Conservation (phyloP, 768 basidiomycete genomes). For the Fistulinella prunicolor region DNA sequence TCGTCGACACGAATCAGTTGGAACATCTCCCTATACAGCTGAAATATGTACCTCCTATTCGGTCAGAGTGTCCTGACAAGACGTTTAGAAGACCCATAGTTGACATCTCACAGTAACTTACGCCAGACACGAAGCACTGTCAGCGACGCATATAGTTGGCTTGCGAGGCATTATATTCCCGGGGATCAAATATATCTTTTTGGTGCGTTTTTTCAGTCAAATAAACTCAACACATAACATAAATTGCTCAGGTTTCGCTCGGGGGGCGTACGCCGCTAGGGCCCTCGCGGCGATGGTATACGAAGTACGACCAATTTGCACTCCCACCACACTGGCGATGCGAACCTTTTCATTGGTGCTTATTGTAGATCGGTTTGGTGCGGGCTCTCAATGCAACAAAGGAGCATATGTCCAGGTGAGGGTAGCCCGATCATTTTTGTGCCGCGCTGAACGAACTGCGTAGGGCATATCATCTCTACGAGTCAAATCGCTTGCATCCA, state of each 20-base stretch:
- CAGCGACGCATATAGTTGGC: constrained; percentile 30
- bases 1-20: too few species aligned
- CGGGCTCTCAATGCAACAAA: constrained; percentile 28
- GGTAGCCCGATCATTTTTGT: background rate
- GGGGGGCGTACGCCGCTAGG: constrained; percentile 42
- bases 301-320: constrained; percentile 30
- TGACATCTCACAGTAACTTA: too few species aligned
- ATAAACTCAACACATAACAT: too few species aligned
- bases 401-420: constrained; percentile 19
- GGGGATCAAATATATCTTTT: constrained; percentile 37
- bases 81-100: too few species aligned
- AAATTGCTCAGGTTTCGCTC: constrained; percentile 35
- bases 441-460: background rate
- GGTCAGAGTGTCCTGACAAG: too few species aligned
- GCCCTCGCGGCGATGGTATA: constrained; percentile 42
- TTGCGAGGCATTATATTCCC: constrained; percentile 28
- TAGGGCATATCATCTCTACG: constrained; percentile 22
- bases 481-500: constrained; percentile 16
- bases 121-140: too few species aligned
- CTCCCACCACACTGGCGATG: too few species aligned
- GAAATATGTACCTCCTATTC: too few species aligned
- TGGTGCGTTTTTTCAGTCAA: constrained; percentile 17
- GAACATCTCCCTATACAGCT: too few species aligned
- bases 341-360: too few species aligned
- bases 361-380: constrained; percentile 34